A percentile compares a stretch with the other conserved stretches of the same genome.
Evolutionary conservation across 192 early-diverging fungal genomes (phyloP).

Genomic region (Rhizophagus sp.): DNA sequence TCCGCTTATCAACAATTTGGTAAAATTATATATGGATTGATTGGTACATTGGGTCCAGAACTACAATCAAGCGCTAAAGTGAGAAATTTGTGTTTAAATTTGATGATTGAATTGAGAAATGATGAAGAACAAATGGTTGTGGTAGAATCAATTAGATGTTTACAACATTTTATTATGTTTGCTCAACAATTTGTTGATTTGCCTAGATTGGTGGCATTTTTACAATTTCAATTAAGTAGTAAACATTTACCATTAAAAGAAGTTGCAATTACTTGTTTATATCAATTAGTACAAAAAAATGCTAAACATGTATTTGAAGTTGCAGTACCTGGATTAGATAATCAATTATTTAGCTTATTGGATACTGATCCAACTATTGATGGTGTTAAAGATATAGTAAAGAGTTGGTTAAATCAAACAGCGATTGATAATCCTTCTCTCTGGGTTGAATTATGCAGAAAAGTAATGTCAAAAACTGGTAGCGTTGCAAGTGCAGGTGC

Average conservation of each 20-base stretch:
- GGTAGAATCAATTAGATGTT: conserved; percentile 82
- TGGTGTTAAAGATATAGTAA: conserved; percentile 62
- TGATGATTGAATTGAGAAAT: conserved; percentile 79
- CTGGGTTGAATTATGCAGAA: conserved; percentile 83
- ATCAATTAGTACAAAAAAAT: conserved; percentile 81
- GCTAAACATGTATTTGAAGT: conserved; percentile 68
- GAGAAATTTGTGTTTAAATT: conserved; percentile 75
- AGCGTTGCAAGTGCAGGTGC: conserved; percentile 39
- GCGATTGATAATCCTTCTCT: conserved; percentile 67
- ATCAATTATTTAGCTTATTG: conserved; percentile 77
- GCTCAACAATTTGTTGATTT: conserved; percentile 75
- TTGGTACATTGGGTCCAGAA: conserved; percentile 92
- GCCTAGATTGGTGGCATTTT: conserved; percentile 65
- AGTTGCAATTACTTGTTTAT: conserved; percentile 80
- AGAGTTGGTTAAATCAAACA: conserved; percentile 61
- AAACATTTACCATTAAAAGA: conserved; percentile 65
- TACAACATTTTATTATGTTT: conserved; percentile 89
- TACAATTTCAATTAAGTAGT: conserved; percentile 70
- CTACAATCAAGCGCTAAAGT: conserved; percentile 70
- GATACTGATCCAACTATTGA: conserved; percentile 68
- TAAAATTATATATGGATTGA: conserved; percentile 82
- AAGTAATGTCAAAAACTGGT: conserved; percentile 70
- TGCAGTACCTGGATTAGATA: conserved; percentile 65
- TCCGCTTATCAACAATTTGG: conserved; percentile 76
- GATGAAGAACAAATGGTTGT: conserved; percentile 76